Base-by-base conservation (phyloP, 768 basidiomycete species). In the Panellus pusillus region DNA sequence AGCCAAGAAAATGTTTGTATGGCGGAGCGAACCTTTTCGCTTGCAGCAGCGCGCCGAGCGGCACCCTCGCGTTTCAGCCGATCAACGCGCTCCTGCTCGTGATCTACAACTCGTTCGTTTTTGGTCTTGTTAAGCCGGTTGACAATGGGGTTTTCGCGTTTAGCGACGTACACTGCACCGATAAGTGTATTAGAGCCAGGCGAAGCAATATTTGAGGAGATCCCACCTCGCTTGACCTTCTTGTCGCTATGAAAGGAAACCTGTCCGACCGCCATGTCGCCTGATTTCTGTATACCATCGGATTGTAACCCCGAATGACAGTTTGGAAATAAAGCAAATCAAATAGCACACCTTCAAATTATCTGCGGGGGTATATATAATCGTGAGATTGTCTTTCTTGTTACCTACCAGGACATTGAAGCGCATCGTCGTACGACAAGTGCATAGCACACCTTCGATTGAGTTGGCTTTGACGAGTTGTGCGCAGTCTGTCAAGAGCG, bases 401-500 rank as follows among this genome's bases (percentile, higher is more conserved):
- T 98, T 97, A 9, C 94, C 95, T 96, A n/a, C 20, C 17, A n/a
- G 27, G 32, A 24, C 28, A 17, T 15, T 45, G 14, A 38, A 17
- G 2, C 3, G 9, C 4, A 20, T 43, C 11, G 14, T 24, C 6
- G 3, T 6, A 4, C n/a, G 15, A 37, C 9, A 12, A 13, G 38
- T 11, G 29, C 24, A 50, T 37, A 15, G 54, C 63, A 39, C 53
- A 89, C 94, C 95, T 75, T 97, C 93, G 51, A 98, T 98, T 11
- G 93, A 95, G 65, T 98, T 98, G 1, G 95, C 95, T 70, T 99
- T 99, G 29, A 98, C 96, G 2, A 99, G 78, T 67, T 98, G 97
- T 1, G 92, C 92, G 57, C 91, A 91, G 69, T 98, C 96, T 12
- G 74, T 75, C 17, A 98, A 72, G 6, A 98, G 72, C 1, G 80